Evolutionary conservation across 768 basidiomycete genomes (phyloP).

Genomic region (Coprinopsis cinerea): DNA sequence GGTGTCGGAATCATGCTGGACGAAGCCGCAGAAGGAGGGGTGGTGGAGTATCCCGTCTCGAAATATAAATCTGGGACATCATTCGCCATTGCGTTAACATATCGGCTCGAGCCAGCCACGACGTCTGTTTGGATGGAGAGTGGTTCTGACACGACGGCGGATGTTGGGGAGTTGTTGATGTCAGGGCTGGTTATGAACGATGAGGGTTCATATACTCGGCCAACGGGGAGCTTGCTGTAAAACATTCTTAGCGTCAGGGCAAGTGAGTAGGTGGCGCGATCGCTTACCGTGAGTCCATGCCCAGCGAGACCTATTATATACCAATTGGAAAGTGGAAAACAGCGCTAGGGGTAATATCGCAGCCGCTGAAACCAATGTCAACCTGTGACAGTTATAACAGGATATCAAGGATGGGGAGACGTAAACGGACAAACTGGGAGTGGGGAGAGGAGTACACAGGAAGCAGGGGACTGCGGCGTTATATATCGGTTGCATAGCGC

Average conservation of each 20-base stretch:
- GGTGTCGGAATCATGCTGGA: constrained; percentile 25
- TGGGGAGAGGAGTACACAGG: not conserved
- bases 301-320: not conserved
- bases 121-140: constrained; percentile 7
- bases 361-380: constrained; percentile 7
- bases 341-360: not conserved
- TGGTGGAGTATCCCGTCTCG: constrained; percentile 12
- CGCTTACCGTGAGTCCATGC: constrained; percentile 4
- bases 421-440: not conserved
- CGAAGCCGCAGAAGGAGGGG: constrained; percentile 24
- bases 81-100: constrained; percentile 6
- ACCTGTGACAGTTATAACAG: constrained; percentile 10
- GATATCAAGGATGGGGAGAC: constrained; percentile 1
- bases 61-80: constrained; percentile 24
- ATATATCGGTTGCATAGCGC: constrained; percentile 14
- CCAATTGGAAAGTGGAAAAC: not conserved
- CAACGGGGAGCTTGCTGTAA: not conserved
- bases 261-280: not conserved
- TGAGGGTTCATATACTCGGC: not conserved
- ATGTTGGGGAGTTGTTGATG: not conserved
- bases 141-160: constrained; percentile 3
- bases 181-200: constrained; percentile 8
- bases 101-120: constrained; percentile 1
- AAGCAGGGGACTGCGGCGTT: constrained; percentile 8
- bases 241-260: constrained; percentile 7